Percentiles rank a stretch among this genome's conserved stretches.
These are phyloP conservation scores for Blastocystis hominis DNA, from an alignment of 352 stramenopile genomes.

Conservation along the genomic window DNA sequence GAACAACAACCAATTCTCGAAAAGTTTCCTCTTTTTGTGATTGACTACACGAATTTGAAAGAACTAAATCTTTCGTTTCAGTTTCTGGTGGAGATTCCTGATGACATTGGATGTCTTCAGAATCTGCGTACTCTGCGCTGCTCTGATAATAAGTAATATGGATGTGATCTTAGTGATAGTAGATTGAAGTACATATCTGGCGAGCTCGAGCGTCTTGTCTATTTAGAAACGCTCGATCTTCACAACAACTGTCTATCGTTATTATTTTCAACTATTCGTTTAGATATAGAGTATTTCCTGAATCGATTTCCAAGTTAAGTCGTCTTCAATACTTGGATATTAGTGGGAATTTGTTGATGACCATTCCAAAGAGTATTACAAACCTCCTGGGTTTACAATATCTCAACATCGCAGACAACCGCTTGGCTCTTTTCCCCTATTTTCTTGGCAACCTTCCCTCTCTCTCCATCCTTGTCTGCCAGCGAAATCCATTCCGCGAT, in stretches of 20 bases:
- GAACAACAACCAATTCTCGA: not conserved
- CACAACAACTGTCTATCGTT: constrained; percentile 27
- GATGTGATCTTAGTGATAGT: not conserved
- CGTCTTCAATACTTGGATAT: not conserved
- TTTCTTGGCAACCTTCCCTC: constrained; percentile 3
- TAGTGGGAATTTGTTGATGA: not conserved
- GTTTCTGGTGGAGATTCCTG: constrained; percentile 7
- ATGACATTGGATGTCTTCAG: constrained; percentile 6
- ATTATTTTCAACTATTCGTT: not conserved
- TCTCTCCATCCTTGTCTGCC: not conserved
- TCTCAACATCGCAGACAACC: constrained; percentile 39
- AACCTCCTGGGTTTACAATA: not conserved
- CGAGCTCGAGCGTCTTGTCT: not conserved
- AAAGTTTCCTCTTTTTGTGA: not conserved
- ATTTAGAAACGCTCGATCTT: constrained; percentile 32
- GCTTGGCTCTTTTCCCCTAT: constrained; percentile 16
- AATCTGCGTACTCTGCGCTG: constrained; percentile 1
- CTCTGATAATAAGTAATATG: constrained; percentile 11
- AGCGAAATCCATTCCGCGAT: constrained; percentile 19
- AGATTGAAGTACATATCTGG: not conserved
- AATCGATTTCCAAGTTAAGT: not conserved
- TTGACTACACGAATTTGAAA: not conserved
- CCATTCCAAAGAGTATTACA: not conserved
- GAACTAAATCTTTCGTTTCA: constrained; percentile 11
- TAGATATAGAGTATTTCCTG: not conserved